Evolutionary conservation across 2,329 filamentous ascomycete genomes (phyloP), one percentile per base, ranked within the genome.

Genomic region (Keithomyces neogunnii): DNA sequence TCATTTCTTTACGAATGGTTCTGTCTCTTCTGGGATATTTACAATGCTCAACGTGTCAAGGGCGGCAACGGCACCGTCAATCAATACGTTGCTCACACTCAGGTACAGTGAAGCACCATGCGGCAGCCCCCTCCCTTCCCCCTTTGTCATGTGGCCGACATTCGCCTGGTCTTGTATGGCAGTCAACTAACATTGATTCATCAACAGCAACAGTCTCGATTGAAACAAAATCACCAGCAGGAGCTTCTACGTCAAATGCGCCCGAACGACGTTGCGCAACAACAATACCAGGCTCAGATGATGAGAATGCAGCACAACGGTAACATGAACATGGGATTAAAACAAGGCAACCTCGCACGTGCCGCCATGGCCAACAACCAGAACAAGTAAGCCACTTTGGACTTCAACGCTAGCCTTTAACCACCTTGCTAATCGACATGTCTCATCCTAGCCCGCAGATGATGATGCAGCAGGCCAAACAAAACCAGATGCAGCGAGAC

Each of bases 1-100:
- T 89, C 88, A 30, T 97, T 99, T 63, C 76, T 99, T n/a, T 86
- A 89, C 60, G 93, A 97, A 63, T 99, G 93, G 93, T 99, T 95
- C 74, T 89, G 85, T 63, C 80, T 96, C 49, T 99, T 99, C 69
- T 97, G 90, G 90, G 93, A 99, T 63, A 89, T 97, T 60, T 95
- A 88, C 69, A 84, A 84, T 63, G 89, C 89, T 51, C 88, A 92
- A 65, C 86, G 89, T 63, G 81, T 78, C 62, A 85, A 83, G 66
- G 81, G 80, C 50, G 78, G 78, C 51, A 84, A 76, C 63, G 69
- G 73, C 30, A 78, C 80, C 53, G 84, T 89, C 45, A 78, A 79
- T 56, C 83, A 88, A 72, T 96, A 95, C 68, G 81, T 95, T 52
- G 73, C 78, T 53, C 88, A 95, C 63, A 90, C 86, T 56, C 88